Evolutionary conservation across 23 red algal species (phyloP).

Genomic region (Gracilaria domingensis): DNA sequence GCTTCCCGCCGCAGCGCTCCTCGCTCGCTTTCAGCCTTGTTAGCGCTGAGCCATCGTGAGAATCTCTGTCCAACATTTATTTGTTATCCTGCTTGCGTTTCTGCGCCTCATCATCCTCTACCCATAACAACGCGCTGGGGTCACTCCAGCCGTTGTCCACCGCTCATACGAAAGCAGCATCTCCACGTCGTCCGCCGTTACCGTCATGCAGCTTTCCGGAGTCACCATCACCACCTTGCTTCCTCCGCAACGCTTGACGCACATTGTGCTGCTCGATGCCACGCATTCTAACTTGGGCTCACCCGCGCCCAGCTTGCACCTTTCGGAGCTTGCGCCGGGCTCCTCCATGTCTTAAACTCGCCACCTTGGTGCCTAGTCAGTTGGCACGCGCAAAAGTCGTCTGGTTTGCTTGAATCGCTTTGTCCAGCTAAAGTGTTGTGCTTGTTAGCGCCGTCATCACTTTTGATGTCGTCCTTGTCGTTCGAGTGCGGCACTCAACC

Average conservation of each 20-base stretch:
- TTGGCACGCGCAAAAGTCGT: neutral
- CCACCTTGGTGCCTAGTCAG: neutral
- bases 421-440: neutral
- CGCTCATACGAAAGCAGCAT: neutral
- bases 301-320: slow-evolving; percentile 2
- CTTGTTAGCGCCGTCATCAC: neutral
- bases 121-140: too few relatives aligned
- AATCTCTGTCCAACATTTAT: too few relatives aligned
- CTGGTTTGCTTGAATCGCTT: neutral
- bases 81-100: too few relatives aligned
- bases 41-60: too few relatives aligned
- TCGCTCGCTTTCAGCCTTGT: too few relatives aligned
- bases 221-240: slow-evolving; percentile 14
- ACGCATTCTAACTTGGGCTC: slow-evolving; percentile 24
- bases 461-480: neutral
- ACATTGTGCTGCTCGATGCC: neutral
- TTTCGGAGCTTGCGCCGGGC: neutral
- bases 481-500: too few relatives aligned
- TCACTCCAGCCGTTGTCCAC: too few relatives aligned
- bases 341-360: slow-evolving; percentile 33
- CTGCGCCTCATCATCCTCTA: too few relatives aligned
- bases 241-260: neutral
- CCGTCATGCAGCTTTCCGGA: neutral
- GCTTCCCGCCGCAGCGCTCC: too few relatives aligned
- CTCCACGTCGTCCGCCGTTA: neutral